Evolutionary conservation across 768 basidiomycete genomes (phyloP).

Genomic region (Macrolepiota fuliginosa): DNA sequence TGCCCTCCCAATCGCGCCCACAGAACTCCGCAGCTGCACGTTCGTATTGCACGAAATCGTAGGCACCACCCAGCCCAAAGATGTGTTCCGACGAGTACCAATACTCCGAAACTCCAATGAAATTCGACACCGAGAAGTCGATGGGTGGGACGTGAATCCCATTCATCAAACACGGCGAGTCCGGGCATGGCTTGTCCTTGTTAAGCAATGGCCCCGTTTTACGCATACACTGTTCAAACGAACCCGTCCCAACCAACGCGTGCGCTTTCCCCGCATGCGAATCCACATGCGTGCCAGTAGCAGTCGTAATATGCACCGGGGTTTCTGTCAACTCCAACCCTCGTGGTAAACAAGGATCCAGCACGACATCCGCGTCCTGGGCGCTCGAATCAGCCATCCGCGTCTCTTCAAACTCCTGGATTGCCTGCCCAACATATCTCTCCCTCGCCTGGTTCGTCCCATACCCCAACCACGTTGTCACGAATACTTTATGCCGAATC

Average conservation of each 20-base stretch:
- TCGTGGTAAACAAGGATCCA: conserved; percentile 90
- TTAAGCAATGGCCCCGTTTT: conserved; percentile 78
- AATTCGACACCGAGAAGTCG: conserved; percentile 89
- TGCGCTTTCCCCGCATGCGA: conserved; percentile 51
- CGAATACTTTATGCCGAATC: conserved; percentile 90
- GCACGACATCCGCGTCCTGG: conserved; percentile 39
- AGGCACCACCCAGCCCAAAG: conserved; percentile 90
- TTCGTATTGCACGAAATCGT: conserved; percentile 96
- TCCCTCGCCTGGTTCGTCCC: conserved; percentile 97
- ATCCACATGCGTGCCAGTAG: conserved; percentile 18
- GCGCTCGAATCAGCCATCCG: conserved; percentile 28
- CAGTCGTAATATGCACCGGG: conserved; percentile 41
- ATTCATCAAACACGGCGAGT: conserved; percentile 88
- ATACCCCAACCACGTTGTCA: conserved; percentile 98
- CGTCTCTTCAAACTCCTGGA: conserved; percentile 53
- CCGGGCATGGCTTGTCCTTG: conserved; percentile 78
- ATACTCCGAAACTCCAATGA: conserved; percentile 97
- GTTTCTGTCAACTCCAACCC: conserved; percentile 61
- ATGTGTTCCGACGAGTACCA: conserved; percentile 99
- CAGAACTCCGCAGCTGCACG: conserved; percentile 89
- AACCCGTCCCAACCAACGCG: conserved; percentile 80
- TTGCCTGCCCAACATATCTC: conserved; percentile 75
- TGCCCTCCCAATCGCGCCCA: conserved; percentile 70
- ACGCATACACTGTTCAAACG: conserved; percentile 80
- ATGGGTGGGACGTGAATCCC: conserved; percentile 93